phyloP scores from a whole-genome alignment of 495 filamentous ascomycete species.

The Penicillium egyptiacum region DNA sequence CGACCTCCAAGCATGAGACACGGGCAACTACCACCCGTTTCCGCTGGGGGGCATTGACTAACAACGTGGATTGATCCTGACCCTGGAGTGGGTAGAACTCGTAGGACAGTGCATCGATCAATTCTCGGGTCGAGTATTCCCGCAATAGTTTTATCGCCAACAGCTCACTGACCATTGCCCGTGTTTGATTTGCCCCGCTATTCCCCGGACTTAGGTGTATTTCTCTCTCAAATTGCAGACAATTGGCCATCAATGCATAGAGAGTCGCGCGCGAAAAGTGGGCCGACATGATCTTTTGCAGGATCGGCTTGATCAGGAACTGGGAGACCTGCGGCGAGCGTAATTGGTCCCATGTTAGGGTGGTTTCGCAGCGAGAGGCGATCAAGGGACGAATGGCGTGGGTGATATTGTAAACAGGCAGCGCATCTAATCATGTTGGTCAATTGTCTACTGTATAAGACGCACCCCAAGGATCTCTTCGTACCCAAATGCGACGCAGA shows the following conservation, averaged over 20 bases:
- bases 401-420: slow-evolving; percentile 87
- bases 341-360: slow-evolving; percentile 92
- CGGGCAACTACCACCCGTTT: slow-evolving; percentile 58
- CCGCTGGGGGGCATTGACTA: slow-evolving; percentile 32
- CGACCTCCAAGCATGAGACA: slow-evolving; percentile 86
- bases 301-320: slow-evolving; percentile 89
- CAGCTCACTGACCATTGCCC: slow-evolving; percentile 85
- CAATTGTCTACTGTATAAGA: slow-evolving; percentile 12
- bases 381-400: slow-evolving; percentile 84
- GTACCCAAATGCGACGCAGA: slow-evolving; percentile 76
- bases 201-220: slow-evolving; percentile 75
- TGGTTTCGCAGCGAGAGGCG: slow-evolving; percentile 80
- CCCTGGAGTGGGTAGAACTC: slow-evolving; percentile 92
- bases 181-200: slow-evolving; percentile 74
- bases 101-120: slow-evolving; percentile 89
- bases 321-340: slow-evolving; percentile 92
- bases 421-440: slow-evolving; percentile 49
- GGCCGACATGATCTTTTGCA: slow-evolving; percentile 73
- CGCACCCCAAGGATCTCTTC: slow-evolving; percentile 1
- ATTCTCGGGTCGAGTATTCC: slow-evolving; percentile 82
- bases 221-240: slow-evolving; percentile 89
- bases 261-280: slow-evolving; percentile 84
- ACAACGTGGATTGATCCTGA: slow-evolving; percentile 47
- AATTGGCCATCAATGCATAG: slow-evolving; percentile 90
- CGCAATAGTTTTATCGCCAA: slow-evolving; percentile 87